Evolutionary conservation across 768 basidiomycete species (phyloP), one percentile per base, ranked within the genome.

Genomic region (Phylloporus sp.): DNA sequence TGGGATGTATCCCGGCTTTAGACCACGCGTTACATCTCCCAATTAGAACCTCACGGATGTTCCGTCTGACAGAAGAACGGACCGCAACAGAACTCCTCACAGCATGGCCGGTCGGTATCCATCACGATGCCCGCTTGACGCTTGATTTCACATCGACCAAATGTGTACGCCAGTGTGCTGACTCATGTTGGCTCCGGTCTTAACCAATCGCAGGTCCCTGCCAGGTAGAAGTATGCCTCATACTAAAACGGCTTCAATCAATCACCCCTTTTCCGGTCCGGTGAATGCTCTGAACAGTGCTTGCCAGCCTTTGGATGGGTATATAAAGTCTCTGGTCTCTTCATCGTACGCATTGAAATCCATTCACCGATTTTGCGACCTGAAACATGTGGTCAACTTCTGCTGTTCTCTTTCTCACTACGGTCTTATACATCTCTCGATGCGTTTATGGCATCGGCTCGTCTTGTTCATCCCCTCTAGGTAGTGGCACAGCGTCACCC

Each of bases 391-490:
- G 50, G 39, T 33, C 37, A 18, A 6, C n/a, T 18, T 27, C 35
- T 26, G 18, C 9, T 23, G 36, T 50, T 8, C 26, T 55, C 10
- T 22, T 62, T 28, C 31, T 61, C 33, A 22, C 26, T 9, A 34
- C 57, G 8, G 9, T 59, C 11, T 17, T 59, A 2, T 53, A 9
- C 38, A 15, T n/a, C 11, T 11, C 40, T 21, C 42, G 26, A 20
- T 23, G 18, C 10, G 38, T 22, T 27, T 52, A 52, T 39, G 75
- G 66, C 24, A 66, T 76, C 9, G 78, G 76, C 6, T 63, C 69
- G n/a, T 69, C 72, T n/a, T 80, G 76, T 58, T 61, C 71, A 24
- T 59, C 67, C 27, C 68, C 76, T 21, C 59, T 81, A 5, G 72
- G 71, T 35, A 47, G 67, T 22, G 82, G 81, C 21, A 73, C 69